Conservation (phyloP, 1,284 basidiomycete species). For the Cutaneotrichosporon mucoides region DNA sequence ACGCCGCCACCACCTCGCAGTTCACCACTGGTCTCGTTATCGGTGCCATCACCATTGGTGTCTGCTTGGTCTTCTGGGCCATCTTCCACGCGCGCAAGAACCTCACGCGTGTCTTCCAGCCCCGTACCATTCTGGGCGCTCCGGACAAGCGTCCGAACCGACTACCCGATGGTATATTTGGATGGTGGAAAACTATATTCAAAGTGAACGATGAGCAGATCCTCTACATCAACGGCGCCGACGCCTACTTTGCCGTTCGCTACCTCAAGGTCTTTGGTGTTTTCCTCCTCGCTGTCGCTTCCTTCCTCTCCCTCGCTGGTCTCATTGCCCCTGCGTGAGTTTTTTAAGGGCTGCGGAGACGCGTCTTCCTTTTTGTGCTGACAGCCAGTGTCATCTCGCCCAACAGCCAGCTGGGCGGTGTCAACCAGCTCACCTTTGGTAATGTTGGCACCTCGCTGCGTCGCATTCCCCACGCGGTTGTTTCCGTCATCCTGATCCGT, state of each 20-base stretch:
- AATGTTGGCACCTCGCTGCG: conserved; percentile 64
- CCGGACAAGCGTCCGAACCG: conserved; percentile 28
- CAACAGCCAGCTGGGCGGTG: conserved; percentile 55
- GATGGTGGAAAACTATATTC: conserved; percentile 41
- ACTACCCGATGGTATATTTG: background rate
- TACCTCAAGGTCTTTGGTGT: conserved; percentile 55
- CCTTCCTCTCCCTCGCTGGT: conserved; percentile 46
- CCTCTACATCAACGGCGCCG: conserved; percentile 70
- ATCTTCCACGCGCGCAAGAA: conserved; percentile 32
- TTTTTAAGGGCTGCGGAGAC: background rate
- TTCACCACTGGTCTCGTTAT: conserved; percentile 47
- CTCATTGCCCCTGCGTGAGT: conserved; percentile 1
- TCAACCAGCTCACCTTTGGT: conserved; percentile 76
- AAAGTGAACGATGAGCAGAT: conserved; percentile 35
- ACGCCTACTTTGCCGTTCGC: conserved; percentile 90
- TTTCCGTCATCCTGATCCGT: conserved; percentile 73
- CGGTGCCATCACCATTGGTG: conserved; percentile 41
- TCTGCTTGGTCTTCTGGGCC: conserved; percentile 33
- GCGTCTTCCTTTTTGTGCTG: background rate
- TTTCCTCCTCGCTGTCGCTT: conserved; percentile 74
- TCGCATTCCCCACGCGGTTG: conserved; percentile 69
- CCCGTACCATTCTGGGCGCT: conserved; percentile 37
- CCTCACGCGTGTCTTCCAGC: conserved; percentile 41
- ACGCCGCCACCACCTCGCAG: conserved; percentile 30
- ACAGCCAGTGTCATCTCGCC: conserved; percentile 11